phyloP scores from a whole-genome alignment of 2,329 filamentous ascomycete genomes.

The Cladosporium sp. region DNA sequence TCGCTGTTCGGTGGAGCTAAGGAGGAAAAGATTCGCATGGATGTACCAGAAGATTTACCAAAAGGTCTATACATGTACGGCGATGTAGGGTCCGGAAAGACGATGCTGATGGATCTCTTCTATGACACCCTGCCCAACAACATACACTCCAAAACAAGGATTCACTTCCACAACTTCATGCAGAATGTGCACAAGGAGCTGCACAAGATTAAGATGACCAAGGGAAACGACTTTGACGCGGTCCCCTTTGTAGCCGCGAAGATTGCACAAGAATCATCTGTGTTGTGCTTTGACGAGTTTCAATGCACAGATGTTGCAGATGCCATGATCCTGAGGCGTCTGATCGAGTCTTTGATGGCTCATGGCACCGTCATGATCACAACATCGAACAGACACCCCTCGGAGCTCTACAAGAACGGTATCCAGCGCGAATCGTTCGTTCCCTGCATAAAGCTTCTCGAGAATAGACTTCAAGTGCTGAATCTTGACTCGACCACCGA shows the following conservation, averaged over 20 bases:
- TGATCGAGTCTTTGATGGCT: conserved; percentile 88
- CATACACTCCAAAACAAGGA: conserved; percentile 79
- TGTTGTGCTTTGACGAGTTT: conserved; percentile 97
- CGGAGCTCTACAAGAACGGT: conserved; percentile 96
- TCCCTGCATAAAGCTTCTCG: conserved; percentile 89
- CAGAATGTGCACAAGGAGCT: conserved; percentile 90
- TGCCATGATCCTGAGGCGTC: conserved; percentile 88
- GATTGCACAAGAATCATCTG: conserved; percentile 77
- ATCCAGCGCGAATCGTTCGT: conserved; percentile 95
- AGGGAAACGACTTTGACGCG: conserved; percentile 85
- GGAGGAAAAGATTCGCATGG: conserved; percentile 34
- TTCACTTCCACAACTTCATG: conserved; percentile 99
- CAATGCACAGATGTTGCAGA: conserved; percentile 98
- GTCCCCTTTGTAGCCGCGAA: conserved; percentile 92
- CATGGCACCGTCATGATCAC: conserved; percentile 96
- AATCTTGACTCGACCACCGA: conserved; percentile 94
- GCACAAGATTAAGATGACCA: conserved; percentile 82
- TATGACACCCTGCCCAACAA: conserved; percentile 83
- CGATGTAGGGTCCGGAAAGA: conserved; percentile 96
- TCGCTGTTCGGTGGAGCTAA: conserved; percentile 56
- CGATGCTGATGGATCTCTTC: conserved; percentile 99
- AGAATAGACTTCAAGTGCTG: conserved; percentile 77
- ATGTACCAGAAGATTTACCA: conserved; percentile 70
- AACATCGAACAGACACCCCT: conserved; percentile 92
- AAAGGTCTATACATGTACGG: conserved; percentile 92